A percentile compares a stretch with the other conserved stretches of the same genome.
Evolutionary conservation across 2,329 filamentous ascomycete genomes (phyloP).

Genomic region (Sarocladium strictum): DNA sequence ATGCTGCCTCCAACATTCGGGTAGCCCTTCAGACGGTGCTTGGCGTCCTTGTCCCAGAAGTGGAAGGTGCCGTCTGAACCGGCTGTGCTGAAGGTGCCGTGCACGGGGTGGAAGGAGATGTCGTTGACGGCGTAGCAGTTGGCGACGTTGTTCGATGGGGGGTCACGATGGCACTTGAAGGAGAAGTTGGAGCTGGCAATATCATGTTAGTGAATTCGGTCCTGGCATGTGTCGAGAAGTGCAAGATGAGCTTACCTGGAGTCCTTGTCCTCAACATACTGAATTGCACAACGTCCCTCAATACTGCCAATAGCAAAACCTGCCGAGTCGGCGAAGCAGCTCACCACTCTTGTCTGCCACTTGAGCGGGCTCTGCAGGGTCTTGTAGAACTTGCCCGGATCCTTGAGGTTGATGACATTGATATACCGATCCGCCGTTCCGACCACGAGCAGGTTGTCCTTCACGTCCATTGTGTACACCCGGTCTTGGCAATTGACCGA

Average conservation of each 20-base stretch:
- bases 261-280: conserved; percentile 97
- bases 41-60: conserved; percentile 92
- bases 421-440: conserved; percentile 95
- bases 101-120: conserved; percentile 93
- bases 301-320: conserved; percentile 96
- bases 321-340: conserved; percentile 85
- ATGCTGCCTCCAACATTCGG: conserved; percentile 81
- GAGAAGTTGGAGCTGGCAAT: conserved; percentile 92
- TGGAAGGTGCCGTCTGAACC: conserved; percentile 95
- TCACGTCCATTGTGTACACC: conserved; percentile 88
- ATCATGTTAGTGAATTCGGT: too few species aligned
- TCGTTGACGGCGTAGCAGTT: conserved; percentile 95
- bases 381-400: conserved; percentile 91
- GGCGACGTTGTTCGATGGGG: conserved; percentile 65
- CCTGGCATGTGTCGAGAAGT: too few species aligned
- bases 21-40: conserved; percentile 85
- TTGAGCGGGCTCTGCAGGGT: conserved; percentile 92
- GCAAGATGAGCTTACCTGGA: conserved; percentile 48
- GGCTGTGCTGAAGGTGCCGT: conserved; percentile 97
- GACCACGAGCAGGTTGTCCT: conserved; percentile 80
- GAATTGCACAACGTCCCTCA: conserved; percentile 94
- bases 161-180: conserved; percentile 96
- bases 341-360: conserved; percentile 94
- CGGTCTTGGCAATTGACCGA: conserved; percentile 66
- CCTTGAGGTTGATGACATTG: conserved; percentile 85